Evolutionary conservation across 169 alveolate genomes (phyloP), one percentile per base, ranked within the genome.

Genomic region (Hammondia hammondi): DNA sequence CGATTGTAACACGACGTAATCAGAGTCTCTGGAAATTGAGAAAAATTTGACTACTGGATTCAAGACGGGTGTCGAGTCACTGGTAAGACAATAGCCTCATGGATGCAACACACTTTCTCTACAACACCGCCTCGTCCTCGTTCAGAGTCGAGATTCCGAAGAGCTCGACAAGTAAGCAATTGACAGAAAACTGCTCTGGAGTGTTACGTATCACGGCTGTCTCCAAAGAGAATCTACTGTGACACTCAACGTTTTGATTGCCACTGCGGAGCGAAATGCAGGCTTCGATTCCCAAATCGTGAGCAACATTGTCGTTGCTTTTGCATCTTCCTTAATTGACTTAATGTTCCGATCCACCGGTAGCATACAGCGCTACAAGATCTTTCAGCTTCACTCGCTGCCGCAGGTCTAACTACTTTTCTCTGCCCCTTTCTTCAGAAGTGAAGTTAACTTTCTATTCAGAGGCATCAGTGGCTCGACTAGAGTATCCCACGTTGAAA

Each of bases 301-400:
- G 39, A 82, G 90, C n/a, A 7, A 3, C 61, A 14, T 52, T 7
- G 61, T 52, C 61, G 43, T 39, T 5, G 45, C 35, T 27, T 12
- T 17, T 29, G 61, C 24, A 27, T 27, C 70, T 82, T 9, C 17
- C 29, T 0, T 10, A 12, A 82, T 29, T 27, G 24, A n/a, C 14
- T n/a, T 37, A 35, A 0, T 32, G 39, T 37, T 67, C 48, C 85
- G 10, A 52, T 52, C 10, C 37, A 21, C 32, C 52, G 19, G 19
- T 35, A 82, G 90, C 90, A 82, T 35, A 82, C 90, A 43, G 90
- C 57, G 1, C 19, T 82, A 29, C 90, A 82, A 45, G 70, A 82
- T 17, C 43, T 45, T n/a, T 45, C 72, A 6, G 39, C 71, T 21
- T 45, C 90, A n/a, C 57, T 82, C 0, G 70, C 70, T 29, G 90